These are phyloP conservation scores for Galeopsis tetrahit DNA, from an alignment of 257 asterid genomes.

Conservation along the genomic window DNA sequence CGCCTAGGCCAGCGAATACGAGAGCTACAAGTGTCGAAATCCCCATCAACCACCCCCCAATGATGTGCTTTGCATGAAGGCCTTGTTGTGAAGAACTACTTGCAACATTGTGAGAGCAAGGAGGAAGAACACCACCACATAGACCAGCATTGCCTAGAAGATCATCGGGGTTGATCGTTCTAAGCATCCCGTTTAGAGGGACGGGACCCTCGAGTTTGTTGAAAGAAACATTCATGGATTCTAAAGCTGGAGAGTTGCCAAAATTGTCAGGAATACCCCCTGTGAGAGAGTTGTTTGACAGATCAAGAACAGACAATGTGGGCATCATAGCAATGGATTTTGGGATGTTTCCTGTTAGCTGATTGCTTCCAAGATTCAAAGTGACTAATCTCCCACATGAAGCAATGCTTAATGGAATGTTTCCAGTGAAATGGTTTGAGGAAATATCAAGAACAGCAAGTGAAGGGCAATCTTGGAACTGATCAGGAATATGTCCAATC, in stretches of 20 bases:
- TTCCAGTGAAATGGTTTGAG: constrained; percentile 44
- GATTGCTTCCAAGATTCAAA: constrained; percentile 41
- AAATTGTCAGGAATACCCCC: constrained; percentile 72
- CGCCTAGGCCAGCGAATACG: constrained; percentile 49
- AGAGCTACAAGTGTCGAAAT: constrained; percentile 49
- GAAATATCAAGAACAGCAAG: constrained; percentile 50
- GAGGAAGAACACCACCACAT: constrained; percentile 78
- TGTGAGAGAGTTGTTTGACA: constrained; percentile 72
- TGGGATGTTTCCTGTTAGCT: constrained; percentile 60
- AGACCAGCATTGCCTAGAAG: constrained; percentile 65
- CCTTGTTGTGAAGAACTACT: constrained; percentile 36
- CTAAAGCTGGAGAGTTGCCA: constrained; percentile 83
- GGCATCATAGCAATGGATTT: constrained; percentile 63
- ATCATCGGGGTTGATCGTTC: constrained; percentile 68
- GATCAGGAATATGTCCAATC: constrained; percentile 48
- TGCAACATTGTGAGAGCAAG: constrained; percentile 51
- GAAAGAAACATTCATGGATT: constrained; percentile 62
- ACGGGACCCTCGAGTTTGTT: constrained; percentile 71
- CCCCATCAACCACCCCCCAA: constrained; percentile 68
- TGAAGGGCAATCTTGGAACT: constrained; percentile 42
- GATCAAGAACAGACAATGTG: constrained; percentile 60
- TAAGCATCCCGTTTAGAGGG: constrained; percentile 66
- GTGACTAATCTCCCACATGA: constrained; percentile 47
- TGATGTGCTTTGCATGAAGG: constrained; percentile 51
- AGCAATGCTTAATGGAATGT: constrained; percentile 50